Evolutionary conservation across 2,329 filamentous ascomycete genomes (phyloP), one percentile per base, ranked within the genome.

Genomic region (Hirsutella thompsonii): DNA sequence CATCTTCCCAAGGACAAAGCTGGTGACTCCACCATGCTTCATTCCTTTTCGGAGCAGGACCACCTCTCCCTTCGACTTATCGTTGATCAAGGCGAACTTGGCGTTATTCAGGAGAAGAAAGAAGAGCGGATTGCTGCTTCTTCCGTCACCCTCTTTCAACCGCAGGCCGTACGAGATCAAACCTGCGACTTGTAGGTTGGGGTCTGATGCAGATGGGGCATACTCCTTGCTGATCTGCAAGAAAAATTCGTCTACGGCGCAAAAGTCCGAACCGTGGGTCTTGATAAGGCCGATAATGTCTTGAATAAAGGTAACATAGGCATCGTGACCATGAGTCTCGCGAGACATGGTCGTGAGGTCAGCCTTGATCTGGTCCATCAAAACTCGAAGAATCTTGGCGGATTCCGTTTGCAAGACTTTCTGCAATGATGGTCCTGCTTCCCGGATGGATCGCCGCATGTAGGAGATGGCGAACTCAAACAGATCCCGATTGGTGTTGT

Each of bases 41-140:
- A 76, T 67, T n/a, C 69, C 70, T 41, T 60, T 60, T 29, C 55
- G 55, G 18, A 78, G 49, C 39, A 76, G 66, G 5, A 43, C 48
- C 21, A 61, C 55, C 49, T 76, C 69, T 5, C 68, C 62, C 5
- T 51, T 51, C n/a, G 76, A 58, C 39, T 61, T 65, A 42, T 67
- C 60, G 42, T 69, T 69, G 35, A 64, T 63, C 3, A 78, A 52
- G 0, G 72, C 69, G 40, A 69, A 57, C 50, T 75, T 76, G 52
- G 75, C 74, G 53, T 70, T 75, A 47, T 72, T 72, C 50, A 68
- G 70, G 2, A 79, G 59, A 43, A 74, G 72, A 52, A 70, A 70
- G 50, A 78, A 79, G 3, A 78, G 61, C 40, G 68, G 66, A 16
- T 68, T 62, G 5, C 56, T 55, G 4, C 67, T 68, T 23, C 61